Base-by-base conservation (phyloP, 1,139 yeast genomes). In the Pneumocystis sp. region DNA sequence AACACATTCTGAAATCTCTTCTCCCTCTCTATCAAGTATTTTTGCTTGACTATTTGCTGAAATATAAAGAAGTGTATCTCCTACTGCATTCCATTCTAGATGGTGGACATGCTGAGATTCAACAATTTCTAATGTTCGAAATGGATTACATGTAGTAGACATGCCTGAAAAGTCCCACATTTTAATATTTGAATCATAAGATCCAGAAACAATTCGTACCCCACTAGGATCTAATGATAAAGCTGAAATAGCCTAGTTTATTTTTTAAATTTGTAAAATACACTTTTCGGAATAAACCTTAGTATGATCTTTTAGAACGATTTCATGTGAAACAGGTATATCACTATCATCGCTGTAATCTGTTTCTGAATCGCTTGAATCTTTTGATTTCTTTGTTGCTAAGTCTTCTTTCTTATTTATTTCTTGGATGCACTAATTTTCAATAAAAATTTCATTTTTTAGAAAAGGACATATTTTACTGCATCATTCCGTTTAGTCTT, bases 101-200 rank as follows among this genome's bases (percentile, higher is more conserved):
- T 68, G 66, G 40, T 69, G 73, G 15, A 75, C 66, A 45, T 71
- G 71, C 65, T 72, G 75, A 5, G 74, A 69, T 59, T 73, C 74
- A 8, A 68, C 63, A 0, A 78, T 77, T 50, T 74, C 76, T 2
- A 74, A 60, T 0, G 71, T 61, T 31, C 73, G 71, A 65, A 75
- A 75, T 17, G 78, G 72, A 7, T 63, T 64, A 57, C 68, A 68
- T 3, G 69, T 63, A 1, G 67, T 40, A 0, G 74, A 70, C 77
- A 76, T 75, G 37, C 76, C 76, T 34, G 70, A 69, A 66, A 76
- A 75, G 61, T 76, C 78, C 76, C 76, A 76, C 44, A 73, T 69
- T 59, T 71, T 71, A 34, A 76, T 66, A n/a, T 67, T 66, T 29
- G 71, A 68, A 65, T 76, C 78, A 63, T 69, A 68, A 0, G 76